Percentiles rank a stretch among this genome's conserved stretches.
These are phyloP conservation scores for Amanita muscaria DNA, from an alignment of 768 basidiomycete species.

Conservation along the genomic window DNA sequence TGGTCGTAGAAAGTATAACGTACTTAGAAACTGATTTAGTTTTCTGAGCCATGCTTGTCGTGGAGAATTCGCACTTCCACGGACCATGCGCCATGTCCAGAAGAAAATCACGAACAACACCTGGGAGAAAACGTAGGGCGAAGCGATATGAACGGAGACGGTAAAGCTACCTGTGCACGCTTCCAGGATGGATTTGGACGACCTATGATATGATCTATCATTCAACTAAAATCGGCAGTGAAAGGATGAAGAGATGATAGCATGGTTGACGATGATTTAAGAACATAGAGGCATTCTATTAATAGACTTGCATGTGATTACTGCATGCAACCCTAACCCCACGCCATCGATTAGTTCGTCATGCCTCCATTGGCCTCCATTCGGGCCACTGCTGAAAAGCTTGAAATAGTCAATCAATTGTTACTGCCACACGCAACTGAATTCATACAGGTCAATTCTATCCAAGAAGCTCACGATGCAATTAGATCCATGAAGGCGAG, in stretches of 20 bases:
- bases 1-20: conserved; percentile 16
- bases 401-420: conserved; percentile 90
- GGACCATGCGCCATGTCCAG: conserved; percentile 77
- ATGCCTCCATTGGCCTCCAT: conserved; percentile 30
- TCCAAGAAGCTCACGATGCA: conserved; percentile 84
- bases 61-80: conserved; percentile 57
- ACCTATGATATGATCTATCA: conserved; percentile 93
- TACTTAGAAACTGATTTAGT: conserved; percentile 53
- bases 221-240: conserved; percentile 22
- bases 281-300: conserved; percentile 10
- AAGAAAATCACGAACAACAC: conserved; percentile 88
- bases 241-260: background rate
- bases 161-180: conserved; percentile 56
- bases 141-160: background rate
- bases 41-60: conserved; percentile 54
- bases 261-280: conserved; percentile 5
- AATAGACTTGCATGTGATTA: conserved; percentile 16
- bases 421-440: conserved; percentile 68
- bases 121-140: conserved; percentile 28
- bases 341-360: background rate
- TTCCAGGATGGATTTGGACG: conserved; percentile 88
- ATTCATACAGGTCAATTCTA: conserved; percentile 54
- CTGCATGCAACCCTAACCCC: conserved; percentile 16
- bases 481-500: conserved; percentile 92
- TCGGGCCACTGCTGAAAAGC: conserved; percentile 28